Evolutionary conservation across 1,139 yeast species (phyloP), one percentile per base, ranked within the genome.

Genomic region (Blastobotrys persicus): DNA sequence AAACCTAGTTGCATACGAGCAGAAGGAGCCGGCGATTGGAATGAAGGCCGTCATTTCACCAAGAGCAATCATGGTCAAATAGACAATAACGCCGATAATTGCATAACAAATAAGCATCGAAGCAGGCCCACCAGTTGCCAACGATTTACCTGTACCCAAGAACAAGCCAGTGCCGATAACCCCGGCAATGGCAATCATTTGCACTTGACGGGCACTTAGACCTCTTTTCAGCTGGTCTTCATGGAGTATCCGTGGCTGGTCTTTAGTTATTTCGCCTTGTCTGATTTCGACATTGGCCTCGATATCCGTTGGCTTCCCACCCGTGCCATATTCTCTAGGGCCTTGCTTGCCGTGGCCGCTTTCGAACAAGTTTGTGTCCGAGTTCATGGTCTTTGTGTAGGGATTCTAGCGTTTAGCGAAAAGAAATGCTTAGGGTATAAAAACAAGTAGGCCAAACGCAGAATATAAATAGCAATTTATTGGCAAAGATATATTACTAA

Each of bases 31-130:
- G 2, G 83, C 72, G 55, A 77, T 72, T 50, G 84, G 87, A 66
- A 74, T 72, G 50, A 73, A 76, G 0, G 83, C 78, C 9, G 82
- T 70, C 85, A 82, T 81, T 61, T 81, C 88, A 16, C 87, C 88
- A 43, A 82, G 67, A 23, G 78, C 66, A 44, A 80, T 64, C 81
- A 81, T 77, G 23, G 83, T 78, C 52, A 77, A 64, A 53, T 77
- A 81, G 6, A 80, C 83, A 38, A 79, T 64, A 3, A 72, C 44
- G 1, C 83, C 83, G 55, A 78, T 73, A 35, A 80, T 66, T 16
- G 68, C 45, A 56, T 78, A 80, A 31, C 78, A 70, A 17, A 80
- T 62, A 35, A 80, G 65, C 57, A 78, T 66, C 18, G 81, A 72
- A 12, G 76, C 73, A 2, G 84, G 84, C 9, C 85, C 85, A 28